Conservation (phyloP, 1,139 yeast genomes). For the Kurtzmaniella quercitrusa region DNA sequence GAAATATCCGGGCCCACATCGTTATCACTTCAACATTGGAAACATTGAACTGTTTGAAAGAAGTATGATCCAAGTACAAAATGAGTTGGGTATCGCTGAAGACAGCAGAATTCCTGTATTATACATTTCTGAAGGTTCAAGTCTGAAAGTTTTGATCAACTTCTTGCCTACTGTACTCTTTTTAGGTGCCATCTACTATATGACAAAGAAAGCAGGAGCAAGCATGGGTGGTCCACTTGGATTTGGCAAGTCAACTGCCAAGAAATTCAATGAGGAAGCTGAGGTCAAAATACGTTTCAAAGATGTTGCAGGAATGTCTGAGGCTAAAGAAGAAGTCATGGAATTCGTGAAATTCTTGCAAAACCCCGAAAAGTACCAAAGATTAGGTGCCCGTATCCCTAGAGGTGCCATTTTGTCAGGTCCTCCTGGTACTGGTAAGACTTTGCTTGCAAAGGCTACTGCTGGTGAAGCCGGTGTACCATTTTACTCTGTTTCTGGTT, state of each 20-base stretch:
- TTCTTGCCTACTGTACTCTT: slow-evolving; percentile 80
- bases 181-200: slow-evolving; percentile 80
- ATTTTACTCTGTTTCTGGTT: slow-evolving; percentile 89
- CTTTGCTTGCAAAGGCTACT: slow-evolving; percentile 94
- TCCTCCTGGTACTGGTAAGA: slow-evolving; percentile 99
- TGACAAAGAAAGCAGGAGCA: slow-evolving; percentile 55
- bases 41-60: slow-evolving; percentile 90
- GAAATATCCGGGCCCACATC: slow-evolving; percentile 20
- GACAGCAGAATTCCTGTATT: slow-evolving; percentile 78
- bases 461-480: slow-evolving; percentile 99
- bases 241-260: slow-evolving; percentile 86
- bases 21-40: slow-evolving; percentile 70
- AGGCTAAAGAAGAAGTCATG: slow-evolving; percentile 97
- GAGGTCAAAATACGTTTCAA: slow-evolving; percentile 83
- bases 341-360: slow-evolving; percentile 92
- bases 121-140: slow-evolving; percentile 65
- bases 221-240: slow-evolving; percentile 63
- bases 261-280: slow-evolving; percentile 86
- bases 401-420: slow-evolving; percentile 97
- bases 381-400: slow-evolving; percentile 93
- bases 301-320: slow-evolving; percentile 97
- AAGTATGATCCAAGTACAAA: slow-evolving; percentile 72
- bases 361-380: slow-evolving; percentile 84
- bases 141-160: slow-evolving; percentile 61
- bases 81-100: slow-evolving; percentile 58